These are phyloP conservation scores for Globisporangium megalacanthum DNA, from an alignment of 352 stramenopile species.

Conservation along the genomic window DNA sequence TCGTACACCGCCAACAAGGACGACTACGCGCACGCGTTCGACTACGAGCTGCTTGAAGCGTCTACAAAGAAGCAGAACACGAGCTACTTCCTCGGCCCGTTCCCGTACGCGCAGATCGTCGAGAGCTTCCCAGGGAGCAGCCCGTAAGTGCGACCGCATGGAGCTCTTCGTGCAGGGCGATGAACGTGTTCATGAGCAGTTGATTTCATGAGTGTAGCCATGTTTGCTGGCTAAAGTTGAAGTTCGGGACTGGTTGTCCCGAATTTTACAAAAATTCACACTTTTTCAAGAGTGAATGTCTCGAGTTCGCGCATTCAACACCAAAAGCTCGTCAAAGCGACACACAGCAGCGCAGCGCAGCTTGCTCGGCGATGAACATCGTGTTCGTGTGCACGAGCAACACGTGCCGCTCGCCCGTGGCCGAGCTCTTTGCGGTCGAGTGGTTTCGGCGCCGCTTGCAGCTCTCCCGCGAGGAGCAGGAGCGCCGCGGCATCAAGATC, in stretches of 20 bases:
- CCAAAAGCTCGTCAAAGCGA: neutral
- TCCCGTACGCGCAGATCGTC: constrained; percentile 66
- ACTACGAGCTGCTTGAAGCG: constrained; percentile 59
- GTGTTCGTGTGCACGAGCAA: constrained; percentile 86
- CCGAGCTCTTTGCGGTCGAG: constrained; percentile 71
- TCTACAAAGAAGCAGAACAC: constrained; percentile 71
- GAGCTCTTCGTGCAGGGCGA: too few relatives aligned
- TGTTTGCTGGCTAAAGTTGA: too few relatives aligned
- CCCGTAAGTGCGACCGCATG: neutral
- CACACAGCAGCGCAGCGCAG: neutral
- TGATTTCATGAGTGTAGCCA: too few relatives aligned
- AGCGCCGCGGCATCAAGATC: constrained; percentile 61
- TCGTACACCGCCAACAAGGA: constrained; percentile 61
- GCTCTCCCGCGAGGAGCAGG: constrained; percentile 63
- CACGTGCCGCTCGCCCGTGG: constrained; percentile 74
- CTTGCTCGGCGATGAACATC: constrained; percentile 43
- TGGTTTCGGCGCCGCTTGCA: constrained; percentile 67
- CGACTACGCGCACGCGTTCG: constrained; percentile 31
- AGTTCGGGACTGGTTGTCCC: too few relatives aligned
- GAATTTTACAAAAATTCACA: neutral
- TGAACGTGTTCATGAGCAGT: too few relatives aligned
- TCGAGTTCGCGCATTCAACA: neutral
- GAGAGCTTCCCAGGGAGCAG: constrained; percentile 24
- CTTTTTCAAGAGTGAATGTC: neutral
- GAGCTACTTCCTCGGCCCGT: constrained; percentile 64